Conservation (phyloP, 768 basidiomycete species). For the Leccinum imitatum region DNA sequence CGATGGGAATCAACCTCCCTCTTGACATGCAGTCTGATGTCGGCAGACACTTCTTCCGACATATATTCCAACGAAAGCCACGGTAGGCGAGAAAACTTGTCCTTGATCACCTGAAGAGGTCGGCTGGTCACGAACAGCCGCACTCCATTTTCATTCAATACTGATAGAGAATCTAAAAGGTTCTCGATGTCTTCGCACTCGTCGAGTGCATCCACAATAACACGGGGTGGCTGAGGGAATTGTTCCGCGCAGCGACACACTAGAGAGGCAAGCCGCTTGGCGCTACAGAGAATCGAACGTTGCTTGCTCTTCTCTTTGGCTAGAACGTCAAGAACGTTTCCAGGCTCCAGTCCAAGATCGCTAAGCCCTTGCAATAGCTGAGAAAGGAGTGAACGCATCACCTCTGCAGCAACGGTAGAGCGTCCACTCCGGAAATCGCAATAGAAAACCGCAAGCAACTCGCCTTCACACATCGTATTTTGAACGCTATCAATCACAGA, state of each 20-base stretch:
- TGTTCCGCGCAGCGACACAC: not conserved
- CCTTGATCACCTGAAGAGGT: slow-evolving; percentile 8
- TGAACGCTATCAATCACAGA: not conserved
- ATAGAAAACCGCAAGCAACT: not conserved
- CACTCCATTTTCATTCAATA: not conserved
- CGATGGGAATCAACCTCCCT: slow-evolving; percentile 10
- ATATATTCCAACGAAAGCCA: slow-evolving; percentile 9
- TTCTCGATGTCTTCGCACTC: slow-evolving; percentile 13
- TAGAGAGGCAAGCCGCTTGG: not conserved
- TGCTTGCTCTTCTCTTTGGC: not conserved
- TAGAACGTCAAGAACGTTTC: not conserved
- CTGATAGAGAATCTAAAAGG: not conserved
- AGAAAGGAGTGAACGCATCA: not conserved
- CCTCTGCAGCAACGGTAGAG: not conserved
- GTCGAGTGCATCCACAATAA: slow-evolving; percentile 18
- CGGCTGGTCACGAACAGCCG: slow-evolving; percentile 11
- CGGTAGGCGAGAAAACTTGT: not conserved
- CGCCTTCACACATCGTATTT: not conserved
- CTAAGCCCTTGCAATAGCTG: not conserved
- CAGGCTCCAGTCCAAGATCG: not conserved
- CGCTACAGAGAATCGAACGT: not conserved
- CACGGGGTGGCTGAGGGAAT: not conserved
- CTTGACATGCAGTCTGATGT: slow-evolving; percentile 8
- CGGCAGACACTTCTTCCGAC: not conserved
- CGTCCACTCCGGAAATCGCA: not conserved